Base-by-base conservation (phyloP, 2,329 filamentous ascomycete genomes). In the Metarhizium anisopliae region DNA sequence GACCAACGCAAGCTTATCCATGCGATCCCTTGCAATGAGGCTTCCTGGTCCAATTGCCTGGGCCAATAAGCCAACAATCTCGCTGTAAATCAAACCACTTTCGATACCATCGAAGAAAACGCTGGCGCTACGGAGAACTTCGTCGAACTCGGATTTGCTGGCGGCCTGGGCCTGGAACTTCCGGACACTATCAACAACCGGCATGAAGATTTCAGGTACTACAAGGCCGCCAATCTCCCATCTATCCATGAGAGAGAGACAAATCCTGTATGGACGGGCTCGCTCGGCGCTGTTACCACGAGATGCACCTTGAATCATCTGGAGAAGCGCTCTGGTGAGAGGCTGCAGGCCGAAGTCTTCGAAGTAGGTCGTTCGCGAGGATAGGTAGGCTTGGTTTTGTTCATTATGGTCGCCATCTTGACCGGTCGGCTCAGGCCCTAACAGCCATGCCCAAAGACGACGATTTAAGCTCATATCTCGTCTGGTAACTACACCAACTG, bases 21-120 rank as follows among this genome's bases (percentile, higher is more conserved):
- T 72, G 53, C 79, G 80, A 55, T 83, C 77, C 4, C 74, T 71
- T 4, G 67, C 63, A 38, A 66, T 65, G n/a, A 74, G 54, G 40
- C 67, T 72, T 25, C 75, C 76, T 5, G 78, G 72, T 2, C 76
- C 74, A 54, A 85, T 73, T n/a, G 81, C 76, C 62, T 84, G 78
- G 1, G 78, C 77, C 57, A 94, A 74, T 47, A 94, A 77, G 13
- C 82, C 76, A 55, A 90, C 75, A 55, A 96, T 78, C 66, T 95
- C 90, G 51, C 87, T 85, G 77, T 95, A 99, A 50, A 99, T 96
- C 20, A 97, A 77, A 7, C 89, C 87, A 64, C 92, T 95, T 71
- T 99, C 94, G 43, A 97, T 93, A 5, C 93, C 93, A 67, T 99
- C 94, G 62, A 99, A 99, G 72, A 99, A 99, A 45, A 94, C 87